phyloP scores from a whole-genome alignment of 805 yeast species.

The Teunomyces cretensis region DNA sequence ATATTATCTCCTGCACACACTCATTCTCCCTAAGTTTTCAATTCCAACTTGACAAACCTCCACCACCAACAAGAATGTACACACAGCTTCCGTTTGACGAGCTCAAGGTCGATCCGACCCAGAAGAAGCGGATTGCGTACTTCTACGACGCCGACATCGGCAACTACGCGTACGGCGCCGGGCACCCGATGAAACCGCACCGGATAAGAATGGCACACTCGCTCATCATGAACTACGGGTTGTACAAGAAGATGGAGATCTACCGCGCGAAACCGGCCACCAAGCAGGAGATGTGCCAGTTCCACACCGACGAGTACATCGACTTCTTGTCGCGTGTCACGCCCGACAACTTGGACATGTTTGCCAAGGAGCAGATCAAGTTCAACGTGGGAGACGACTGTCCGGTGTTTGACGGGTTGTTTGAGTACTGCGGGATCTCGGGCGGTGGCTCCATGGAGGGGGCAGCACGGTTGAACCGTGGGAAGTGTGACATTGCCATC shows the following conservation, averaged over 20 bases:
- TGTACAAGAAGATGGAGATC: constrained; percentile 95
- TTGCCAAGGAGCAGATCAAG: constrained; percentile 82
- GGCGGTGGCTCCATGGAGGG: constrained; percentile 94
- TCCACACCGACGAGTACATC: constrained; percentile 96
- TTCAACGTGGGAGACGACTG: constrained; percentile 96
- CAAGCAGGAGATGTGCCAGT: constrained; percentile 96
- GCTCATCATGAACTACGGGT: constrained; percentile 92
- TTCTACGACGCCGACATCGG: constrained; percentile 80
- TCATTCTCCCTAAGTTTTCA: too few species aligned
- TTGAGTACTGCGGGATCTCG: constrained; percentile 72
- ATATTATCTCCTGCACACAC: too few species aligned
- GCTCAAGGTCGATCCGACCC: constrained; percentile 38
- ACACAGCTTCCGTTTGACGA: constrained; percentile 47
- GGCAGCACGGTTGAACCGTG: constrained; percentile 74
- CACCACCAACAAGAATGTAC: constrained; percentile 25
- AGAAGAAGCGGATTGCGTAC: constrained; percentile 44
- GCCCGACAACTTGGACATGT: constrained; percentile 86
- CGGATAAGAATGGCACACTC: constrained; percentile 98
- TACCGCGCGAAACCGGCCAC: constrained; percentile 98
- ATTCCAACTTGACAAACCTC: too few species aligned
- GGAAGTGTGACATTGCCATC: constrained; percentile 87
- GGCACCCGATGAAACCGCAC: constrained; percentile 99
- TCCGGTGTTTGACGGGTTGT: constrained; percentile 78
- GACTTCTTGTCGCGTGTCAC: constrained; percentile 88
- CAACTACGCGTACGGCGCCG: constrained; percentile 96